A percentile compares a stretch with the other conserved stretches of the same genome.
These are phyloP conservation scores for Tetrahymena thermophila DNA, from an alignment of 73 alveolate genomes.

Conservation along the genomic window DNA sequence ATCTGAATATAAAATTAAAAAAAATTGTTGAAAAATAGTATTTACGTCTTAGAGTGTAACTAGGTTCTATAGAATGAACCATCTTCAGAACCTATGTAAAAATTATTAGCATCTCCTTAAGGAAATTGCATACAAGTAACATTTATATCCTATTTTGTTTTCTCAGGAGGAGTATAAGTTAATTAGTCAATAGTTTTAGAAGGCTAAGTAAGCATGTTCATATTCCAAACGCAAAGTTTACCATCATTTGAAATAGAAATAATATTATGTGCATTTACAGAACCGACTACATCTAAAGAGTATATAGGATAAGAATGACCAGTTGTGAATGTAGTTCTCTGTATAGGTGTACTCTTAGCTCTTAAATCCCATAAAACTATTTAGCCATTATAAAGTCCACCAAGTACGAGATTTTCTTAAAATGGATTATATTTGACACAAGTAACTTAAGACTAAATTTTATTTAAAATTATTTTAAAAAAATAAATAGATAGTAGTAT, in stretches of 20 bases:
- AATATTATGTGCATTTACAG: conserved; percentile 82
- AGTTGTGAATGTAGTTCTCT: conserved; percentile 67
- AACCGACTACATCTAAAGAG: conserved; percentile 76
- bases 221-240: conserved; percentile 78
- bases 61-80: conserved; percentile 62
- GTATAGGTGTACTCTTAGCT: conserved; percentile 72
- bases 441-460: conserved; percentile 59
- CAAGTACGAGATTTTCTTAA: conserved; percentile 75
- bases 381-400: conserved; percentile 88
- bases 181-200: conserved; percentile 62
- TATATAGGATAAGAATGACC: conserved; percentile 74
- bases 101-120: conserved; percentile 68
- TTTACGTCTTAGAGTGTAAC: conserved; percentile 33
- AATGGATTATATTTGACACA: conserved; percentile 75
- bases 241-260: conserved; percentile 83
- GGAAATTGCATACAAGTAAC: conserved; percentile 67
- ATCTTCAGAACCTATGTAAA: conserved; percentile 87
- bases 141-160: conserved; percentile 42
- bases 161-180: conserved; percentile 25
- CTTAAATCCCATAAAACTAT: conserved; percentile 88
- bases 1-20: conserved; percentile 5
- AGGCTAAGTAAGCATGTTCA: conserved; percentile 76
- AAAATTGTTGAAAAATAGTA: background rate
- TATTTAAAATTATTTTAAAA: background rate
- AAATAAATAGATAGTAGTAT: background rate